A percentile compares a stretch with the other conserved stretches of the same genome.
Evolutionary conservation across 768 basidiomycete species (phyloP).

Genomic region (Tulasnella sp.): DNA sequence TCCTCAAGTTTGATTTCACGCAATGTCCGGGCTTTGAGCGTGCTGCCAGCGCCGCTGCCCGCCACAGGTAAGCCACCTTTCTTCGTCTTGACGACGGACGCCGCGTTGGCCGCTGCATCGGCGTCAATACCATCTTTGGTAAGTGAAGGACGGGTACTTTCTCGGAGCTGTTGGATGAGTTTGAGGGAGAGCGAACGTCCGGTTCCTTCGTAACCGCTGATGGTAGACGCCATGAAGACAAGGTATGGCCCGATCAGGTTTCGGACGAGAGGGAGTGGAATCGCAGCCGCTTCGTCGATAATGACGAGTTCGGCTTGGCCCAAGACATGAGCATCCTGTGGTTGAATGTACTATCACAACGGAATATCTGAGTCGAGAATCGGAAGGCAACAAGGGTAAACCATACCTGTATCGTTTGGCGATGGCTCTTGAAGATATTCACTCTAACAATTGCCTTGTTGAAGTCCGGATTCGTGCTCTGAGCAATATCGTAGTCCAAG

Average conservation of each 20-base stretch:
- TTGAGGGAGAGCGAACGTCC: slow-evolving; percentile 98
- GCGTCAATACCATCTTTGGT: slow-evolving; percentile 43
- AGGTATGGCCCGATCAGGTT: slow-evolving; percentile 90
- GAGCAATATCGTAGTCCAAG: slow-evolving; percentile 90
- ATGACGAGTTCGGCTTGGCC: slow-evolving; percentile 96
- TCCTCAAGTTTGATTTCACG: slow-evolving; percentile 91
- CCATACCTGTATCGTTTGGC: slow-evolving; percentile 87
- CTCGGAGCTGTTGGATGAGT: slow-evolving; percentile 91
- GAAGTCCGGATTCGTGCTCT: slow-evolving; percentile 89
- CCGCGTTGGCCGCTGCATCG: slow-evolving; percentile 30
- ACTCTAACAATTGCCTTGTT: slow-evolving; percentile 93
- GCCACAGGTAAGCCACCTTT: slow-evolving; percentile 31
- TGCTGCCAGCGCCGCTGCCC: slow-evolving; percentile 29
- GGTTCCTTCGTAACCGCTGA: slow-evolving; percentile 98
- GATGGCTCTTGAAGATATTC: slow-evolving; percentile 82
- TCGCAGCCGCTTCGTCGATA: slow-evolving; percentile 97
- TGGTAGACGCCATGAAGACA: slow-evolving; percentile 97
- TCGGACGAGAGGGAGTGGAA: slow-evolving; percentile 88
- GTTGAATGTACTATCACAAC: slow-evolving; percentile 79
- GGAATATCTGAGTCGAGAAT: not conserved
- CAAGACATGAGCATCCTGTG: slow-evolving; percentile 92
- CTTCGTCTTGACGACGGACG: slow-evolving; percentile 32
- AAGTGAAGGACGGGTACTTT: slow-evolving; percentile 70
- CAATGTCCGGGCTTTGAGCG: slow-evolving; percentile 56
- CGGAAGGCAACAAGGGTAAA: not conserved